Evolutionary conservation across 768 basidiomycete species (phyloP).

Genomic region (Agaricus subrufescens): DNA sequence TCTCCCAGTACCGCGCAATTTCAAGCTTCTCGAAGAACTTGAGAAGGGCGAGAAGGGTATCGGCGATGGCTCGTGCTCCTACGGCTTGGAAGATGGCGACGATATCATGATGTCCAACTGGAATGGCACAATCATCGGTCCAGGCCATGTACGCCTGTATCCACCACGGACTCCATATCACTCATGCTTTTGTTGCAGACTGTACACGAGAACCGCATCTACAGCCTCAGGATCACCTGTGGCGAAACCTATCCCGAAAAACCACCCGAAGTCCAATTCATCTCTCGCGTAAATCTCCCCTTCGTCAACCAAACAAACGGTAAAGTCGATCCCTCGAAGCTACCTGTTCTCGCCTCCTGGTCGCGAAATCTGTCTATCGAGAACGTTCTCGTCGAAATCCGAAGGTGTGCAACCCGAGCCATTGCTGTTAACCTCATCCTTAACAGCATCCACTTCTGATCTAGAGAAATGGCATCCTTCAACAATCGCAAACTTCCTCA

Average conservation of each 20-base stretch:
- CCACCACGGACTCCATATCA: too few species aligned
- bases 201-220: constrained; percentile 98
- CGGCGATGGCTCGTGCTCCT: constrained; percentile 96
- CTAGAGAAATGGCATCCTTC: constrained; percentile 91
- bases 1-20: constrained; percentile 85
- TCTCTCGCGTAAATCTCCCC: constrained; percentile 89
- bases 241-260: constrained; percentile 69
- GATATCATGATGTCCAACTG: constrained; percentile 98
- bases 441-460: constrained; percentile 2
- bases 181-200: constrained; percentile 45
- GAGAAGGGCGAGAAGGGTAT: constrained; percentile 99
- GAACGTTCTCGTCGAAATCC: constrained; percentile 84
- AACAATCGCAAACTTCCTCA: constrained; percentile 93
- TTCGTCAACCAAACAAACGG: constrained; percentile 79
- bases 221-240: constrained; percentile 89
- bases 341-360: constrained; percentile 77
- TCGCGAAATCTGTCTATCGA: constrained; percentile 75
- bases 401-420: constrained; percentile 54
- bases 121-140: constrained; percentile 99
- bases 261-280: constrained; percentile 79
- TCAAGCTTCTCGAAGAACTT: constrained; percentile 94
- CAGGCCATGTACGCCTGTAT: constrained; percentile 73
- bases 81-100: constrained; percentile 91
- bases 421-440: not conserved
- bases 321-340: constrained; percentile 67